Percentiles rank a stretch among this genome's conserved stretches.
Evolutionary conservation across 441 rosid species (phyloP).

Genomic region (Dalechampia spathulata): DNA sequence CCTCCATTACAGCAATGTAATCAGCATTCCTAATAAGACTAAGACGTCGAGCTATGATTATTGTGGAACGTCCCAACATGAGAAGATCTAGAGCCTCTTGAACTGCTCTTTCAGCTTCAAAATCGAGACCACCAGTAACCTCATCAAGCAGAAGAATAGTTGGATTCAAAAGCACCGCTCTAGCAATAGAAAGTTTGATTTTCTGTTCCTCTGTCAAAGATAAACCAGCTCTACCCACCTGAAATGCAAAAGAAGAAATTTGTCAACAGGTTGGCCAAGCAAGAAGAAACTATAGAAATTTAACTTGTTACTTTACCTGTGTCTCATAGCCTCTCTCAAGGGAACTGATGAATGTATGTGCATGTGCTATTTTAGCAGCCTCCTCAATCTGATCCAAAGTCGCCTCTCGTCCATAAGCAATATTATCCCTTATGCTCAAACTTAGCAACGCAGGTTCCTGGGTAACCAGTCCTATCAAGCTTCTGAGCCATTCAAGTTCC

Average conservation of each 20-base stretch:
- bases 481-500: slow-evolving; percentile 87
- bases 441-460: slow-evolving; percentile 98
- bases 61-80: slow-evolving; percentile 97
- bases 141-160: slow-evolving; percentile 93
- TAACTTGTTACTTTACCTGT: slow-evolving; percentile 44
- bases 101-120: slow-evolving; percentile 92
- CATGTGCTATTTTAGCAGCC: slow-evolving; percentile 97
- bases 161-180: slow-evolving; percentile 94
- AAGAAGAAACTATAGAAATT: background rate
- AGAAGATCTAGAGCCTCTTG: slow-evolving; percentile 92
- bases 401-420: slow-evolving; percentile 88
- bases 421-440: slow-evolving; percentile 87
- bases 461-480: slow-evolving; percentile 90
- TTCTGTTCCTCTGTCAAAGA: slow-evolving; percentile 89
- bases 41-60: slow-evolving; percentile 90
- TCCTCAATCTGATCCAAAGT: slow-evolving; percentile 89
- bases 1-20: slow-evolving; percentile 99
- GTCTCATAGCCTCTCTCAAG: slow-evolving; percentile 94
- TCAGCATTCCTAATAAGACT: slow-evolving; percentile 95
- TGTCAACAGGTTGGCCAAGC: slow-evolving; percentile 3
- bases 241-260: slow-evolving; percentile 21
- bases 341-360: slow-evolving; percentile 90
- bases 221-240: slow-evolving; percentile 95
- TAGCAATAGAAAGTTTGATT: slow-evolving; percentile 90
- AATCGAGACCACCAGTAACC: slow-evolving; percentile 96